phyloP scores from a whole-genome alignment of 1,284 basidiomycete species.

The Cerrena zonata region DNA sequence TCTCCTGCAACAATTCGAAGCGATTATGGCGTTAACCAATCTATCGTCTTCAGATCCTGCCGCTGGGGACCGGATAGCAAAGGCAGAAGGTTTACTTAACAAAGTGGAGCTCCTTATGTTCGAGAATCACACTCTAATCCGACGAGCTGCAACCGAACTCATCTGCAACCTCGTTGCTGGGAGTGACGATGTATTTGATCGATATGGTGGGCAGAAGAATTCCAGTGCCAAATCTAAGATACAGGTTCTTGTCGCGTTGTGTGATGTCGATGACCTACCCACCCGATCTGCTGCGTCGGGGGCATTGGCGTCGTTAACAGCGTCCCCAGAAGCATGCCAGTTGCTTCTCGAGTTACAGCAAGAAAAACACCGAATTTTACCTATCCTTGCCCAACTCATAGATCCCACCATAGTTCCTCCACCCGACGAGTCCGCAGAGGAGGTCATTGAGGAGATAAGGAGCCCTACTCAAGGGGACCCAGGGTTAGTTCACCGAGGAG shows the following conservation, averaged over 20 bases:
- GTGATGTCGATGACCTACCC: slow-evolving; percentile 75
- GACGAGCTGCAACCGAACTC: slow-evolving; percentile 87
- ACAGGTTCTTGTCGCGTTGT: slow-evolving; percentile 78
- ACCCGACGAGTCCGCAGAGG: slow-evolving; percentile 27
- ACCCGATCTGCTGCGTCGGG: slow-evolving; percentile 84
- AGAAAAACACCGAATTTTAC: slow-evolving; percentile 54
- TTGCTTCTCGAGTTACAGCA: slow-evolving; percentile 57
- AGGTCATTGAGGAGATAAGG: slow-evolving; percentile 18
- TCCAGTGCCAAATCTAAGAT: slow-evolving; percentile 55
- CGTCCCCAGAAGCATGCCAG: slow-evolving; percentile 55
- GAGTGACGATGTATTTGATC: slow-evolving; percentile 68
- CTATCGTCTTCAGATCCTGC: slow-evolving; percentile 73
- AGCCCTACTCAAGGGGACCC: slow-evolving; percentile 35
- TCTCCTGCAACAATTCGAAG: slow-evolving; percentile 84
- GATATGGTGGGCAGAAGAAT: slow-evolving; percentile 48
- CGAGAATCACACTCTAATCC: slow-evolving; percentile 77
- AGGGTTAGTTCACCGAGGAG: slow-evolving; percentile 70
- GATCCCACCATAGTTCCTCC: slow-evolving; percentile 41
- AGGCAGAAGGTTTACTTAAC: slow-evolving; percentile 55
- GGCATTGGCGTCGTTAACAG: slow-evolving; percentile 74
- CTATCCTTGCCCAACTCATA: slow-evolving; percentile 59
- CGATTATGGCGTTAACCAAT: slow-evolving; percentile 93
- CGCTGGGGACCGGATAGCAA: slow-evolving; percentile 60
- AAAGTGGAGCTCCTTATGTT: slow-evolving; percentile 78
- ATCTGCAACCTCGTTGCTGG: slow-evolving; percentile 85